phyloP scores from a whole-genome alignment of 768 basidiomycete species.

The Sporobolomyces phaffii region DNA sequence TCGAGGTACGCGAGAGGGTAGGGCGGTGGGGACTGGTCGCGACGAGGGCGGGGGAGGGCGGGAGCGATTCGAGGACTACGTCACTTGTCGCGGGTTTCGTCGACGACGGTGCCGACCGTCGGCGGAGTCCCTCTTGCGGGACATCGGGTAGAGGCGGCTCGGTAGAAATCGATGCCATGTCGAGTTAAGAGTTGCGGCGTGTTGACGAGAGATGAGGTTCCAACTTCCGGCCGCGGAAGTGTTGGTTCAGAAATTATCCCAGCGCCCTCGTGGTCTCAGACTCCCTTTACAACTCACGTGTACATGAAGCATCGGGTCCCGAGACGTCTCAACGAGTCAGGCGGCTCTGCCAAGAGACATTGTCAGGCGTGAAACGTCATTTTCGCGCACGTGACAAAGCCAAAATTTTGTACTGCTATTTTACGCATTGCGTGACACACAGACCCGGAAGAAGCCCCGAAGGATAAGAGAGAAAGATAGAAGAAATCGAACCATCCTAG shows the following conservation, averaged over 20 bases:
- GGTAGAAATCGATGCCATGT: neutral
- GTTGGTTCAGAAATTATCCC: too few relatives aligned
- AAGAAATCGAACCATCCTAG: neutral
- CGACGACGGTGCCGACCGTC: neutral
- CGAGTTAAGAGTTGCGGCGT: too few relatives aligned
- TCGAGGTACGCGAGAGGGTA: conserved; percentile 4
- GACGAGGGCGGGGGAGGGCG: conserved; percentile 5
- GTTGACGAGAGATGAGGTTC: neutral
- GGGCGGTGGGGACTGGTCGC: neutral
- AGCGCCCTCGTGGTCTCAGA: too few relatives aligned
- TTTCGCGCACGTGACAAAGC: too few relatives aligned
- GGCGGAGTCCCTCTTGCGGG: neutral
- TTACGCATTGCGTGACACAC: too few relatives aligned
- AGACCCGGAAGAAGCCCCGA: neutral
- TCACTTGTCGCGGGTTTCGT: conserved; percentile 1
- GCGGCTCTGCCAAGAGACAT: too few relatives aligned
- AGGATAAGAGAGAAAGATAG: neutral
- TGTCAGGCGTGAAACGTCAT: too few relatives aligned
- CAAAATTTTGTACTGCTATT: too few relatives aligned
- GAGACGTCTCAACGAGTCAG: too few relatives aligned
- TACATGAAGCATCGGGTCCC: too few relatives aligned
- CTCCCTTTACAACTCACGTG: too few relatives aligned
- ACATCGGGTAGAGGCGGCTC: neutral
- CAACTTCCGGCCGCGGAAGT: too few relatives aligned
- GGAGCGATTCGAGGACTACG: neutral